Evolutionary conservation across 495 filamentous ascomycete species (phyloP).

Genomic region (Aspergillus mulundensis): DNA sequence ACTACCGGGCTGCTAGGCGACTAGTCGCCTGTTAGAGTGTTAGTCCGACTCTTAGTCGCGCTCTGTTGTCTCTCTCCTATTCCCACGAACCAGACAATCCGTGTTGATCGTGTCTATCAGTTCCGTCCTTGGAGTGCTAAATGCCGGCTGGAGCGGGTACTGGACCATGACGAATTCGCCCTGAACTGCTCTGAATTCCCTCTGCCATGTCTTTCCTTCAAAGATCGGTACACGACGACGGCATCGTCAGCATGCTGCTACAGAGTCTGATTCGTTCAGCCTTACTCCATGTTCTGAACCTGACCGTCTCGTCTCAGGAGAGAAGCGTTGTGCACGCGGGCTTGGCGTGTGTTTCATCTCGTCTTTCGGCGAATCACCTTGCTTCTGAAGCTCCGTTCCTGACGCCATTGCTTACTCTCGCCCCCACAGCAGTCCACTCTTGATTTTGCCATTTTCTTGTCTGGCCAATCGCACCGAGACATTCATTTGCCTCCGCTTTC

Average conservation of each 20-base stretch:
- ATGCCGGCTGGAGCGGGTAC: conserved; percentile 5
- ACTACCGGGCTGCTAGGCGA: background rate
- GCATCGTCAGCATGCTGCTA: background rate
- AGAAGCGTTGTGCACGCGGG: conserved; percentile 15
- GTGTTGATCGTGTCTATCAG: background rate
- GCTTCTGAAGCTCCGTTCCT: conserved; percentile 14
- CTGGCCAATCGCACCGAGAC: background rate
- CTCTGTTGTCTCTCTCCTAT: conserved; percentile 4
- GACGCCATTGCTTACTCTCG: conserved; percentile 18
- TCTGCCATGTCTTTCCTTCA: background rate
- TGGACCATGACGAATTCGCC: conserved; percentile 7
- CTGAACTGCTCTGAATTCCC: conserved; percentile 1
- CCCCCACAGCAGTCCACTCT: background rate
- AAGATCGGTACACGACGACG: background rate
- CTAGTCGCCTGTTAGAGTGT: background rate
- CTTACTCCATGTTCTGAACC: background rate
- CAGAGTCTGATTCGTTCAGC: background rate
- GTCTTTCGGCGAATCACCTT: conserved; percentile 10
- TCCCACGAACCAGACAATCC: background rate
- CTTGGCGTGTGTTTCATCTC: conserved; percentile 20
- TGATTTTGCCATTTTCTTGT: background rate
- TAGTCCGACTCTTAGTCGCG: background rate
- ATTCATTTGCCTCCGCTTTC: background rate
- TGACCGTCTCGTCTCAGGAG: conserved; percentile 11
- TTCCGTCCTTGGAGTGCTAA: background rate